phyloP scores from a whole-genome alignment of 176 grass and related monocot genomes.

The Triticum dicoccoides region DNA sequence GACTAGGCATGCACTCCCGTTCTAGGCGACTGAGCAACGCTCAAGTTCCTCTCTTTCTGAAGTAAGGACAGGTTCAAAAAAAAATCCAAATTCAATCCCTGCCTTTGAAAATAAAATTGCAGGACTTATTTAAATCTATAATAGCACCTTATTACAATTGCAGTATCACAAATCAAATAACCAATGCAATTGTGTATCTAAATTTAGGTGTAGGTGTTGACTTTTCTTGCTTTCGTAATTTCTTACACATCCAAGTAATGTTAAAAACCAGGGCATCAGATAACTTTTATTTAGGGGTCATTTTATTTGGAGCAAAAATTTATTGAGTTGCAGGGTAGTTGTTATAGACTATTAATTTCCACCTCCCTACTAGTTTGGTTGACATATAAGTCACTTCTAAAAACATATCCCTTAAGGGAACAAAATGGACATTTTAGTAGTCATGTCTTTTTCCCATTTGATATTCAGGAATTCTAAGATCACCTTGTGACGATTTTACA shows the following conservation, averaged over 20 bases:
- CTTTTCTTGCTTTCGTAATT: not conserved
- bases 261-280: not conserved
- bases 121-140: not conserved
- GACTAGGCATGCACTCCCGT: not conserved
- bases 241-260: not conserved
- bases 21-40: not conserved
- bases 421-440: not conserved
- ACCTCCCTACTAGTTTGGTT: not conserved
- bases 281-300: not conserved
- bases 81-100: too few relatives aligned
- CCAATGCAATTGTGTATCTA: not conserved
- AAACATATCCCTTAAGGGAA: not conserved
- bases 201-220: not conserved
- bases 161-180: not conserved
- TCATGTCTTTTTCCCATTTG: not conserved
- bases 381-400: not conserved
- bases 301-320: not conserved
- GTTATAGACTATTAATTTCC: not conserved
- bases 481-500: not conserved
- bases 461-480: not conserved
- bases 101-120: not conserved
- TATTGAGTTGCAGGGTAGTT: not conserved
- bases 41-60: not conserved
- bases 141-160: not conserved
- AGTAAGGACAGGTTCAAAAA: too few relatives aligned